A percentile compares a stretch with the other conserved stretches of the same genome.
Evolutionary conservation across 192 early-diverging fungal genomes (phyloP).

Genomic region (Backusella tarrabulga): DNA sequence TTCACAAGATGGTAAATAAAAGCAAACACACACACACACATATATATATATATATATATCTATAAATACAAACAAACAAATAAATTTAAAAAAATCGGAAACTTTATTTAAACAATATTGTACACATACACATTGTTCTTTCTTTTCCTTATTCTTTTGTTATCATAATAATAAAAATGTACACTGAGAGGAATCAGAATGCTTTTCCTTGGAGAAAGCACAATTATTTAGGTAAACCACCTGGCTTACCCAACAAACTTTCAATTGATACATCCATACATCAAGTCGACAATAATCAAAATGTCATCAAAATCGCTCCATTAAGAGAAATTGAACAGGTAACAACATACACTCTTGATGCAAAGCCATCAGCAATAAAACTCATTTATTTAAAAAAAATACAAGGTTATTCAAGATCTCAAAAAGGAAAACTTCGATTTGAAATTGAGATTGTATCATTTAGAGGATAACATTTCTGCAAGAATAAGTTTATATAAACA

Average conservation of each 20-base stretch:
- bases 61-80: neutral
- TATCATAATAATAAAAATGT: neutral
- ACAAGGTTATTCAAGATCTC: constrained; percentile 10
- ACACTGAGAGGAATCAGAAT: neutral
- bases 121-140: too few species aligned
- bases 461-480: constrained; percentile 6
- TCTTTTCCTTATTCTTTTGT: neutral
- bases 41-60: neutral
- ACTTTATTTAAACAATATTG: neutral
- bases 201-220: neutral
- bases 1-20: constrained; percentile 1
- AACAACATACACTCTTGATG: neutral
- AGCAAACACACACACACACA: too few species aligned
- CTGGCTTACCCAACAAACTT: neutral
- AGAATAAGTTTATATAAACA: neutral
- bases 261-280: neutral
- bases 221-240: constrained; percentile 6
- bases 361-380: neutral
- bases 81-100: neutral
- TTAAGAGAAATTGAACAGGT: constrained; percentile 17
- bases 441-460: constrained; percentile 16
- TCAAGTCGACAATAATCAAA: neutral
- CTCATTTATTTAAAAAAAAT: neutral
- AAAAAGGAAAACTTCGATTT: constrained; percentile 27
- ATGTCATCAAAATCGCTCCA: neutral